These are phyloP conservation scores for Saccharomyces hybrid DNA, from an alignment of 1,139 yeast genomes.

Conservation along the genomic window DNA sequence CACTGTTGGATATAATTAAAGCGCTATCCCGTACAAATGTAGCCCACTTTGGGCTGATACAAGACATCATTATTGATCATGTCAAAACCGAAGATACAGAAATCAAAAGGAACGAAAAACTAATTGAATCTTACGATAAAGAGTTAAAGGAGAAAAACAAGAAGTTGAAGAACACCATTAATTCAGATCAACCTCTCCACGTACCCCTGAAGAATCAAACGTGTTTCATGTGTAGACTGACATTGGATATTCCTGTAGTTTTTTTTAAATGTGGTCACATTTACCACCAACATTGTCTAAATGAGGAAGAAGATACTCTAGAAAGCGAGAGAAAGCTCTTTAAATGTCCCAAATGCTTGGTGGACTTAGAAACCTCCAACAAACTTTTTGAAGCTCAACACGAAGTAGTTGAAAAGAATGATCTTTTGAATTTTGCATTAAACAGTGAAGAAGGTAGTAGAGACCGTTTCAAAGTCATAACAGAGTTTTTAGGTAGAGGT, in stretches of 20 bases:
- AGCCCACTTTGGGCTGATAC: constrained; percentile 67
- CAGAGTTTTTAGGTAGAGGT: constrained; percentile 83
- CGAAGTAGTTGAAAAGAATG: constrained; percentile 53
- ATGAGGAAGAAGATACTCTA: constrained; percentile 34
- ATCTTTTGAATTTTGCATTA: constrained; percentile 53
- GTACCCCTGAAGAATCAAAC: constrained; percentile 58
- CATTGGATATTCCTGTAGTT: constrained; percentile 69
- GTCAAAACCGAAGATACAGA: constrained; percentile 58
- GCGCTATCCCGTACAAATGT: constrained; percentile 56
- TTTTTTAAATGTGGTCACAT: constrained; percentile 87
- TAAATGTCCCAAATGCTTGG: constrained; percentile 67
- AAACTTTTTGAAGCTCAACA: constrained; percentile 55
- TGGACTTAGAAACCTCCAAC: constrained; percentile 58
- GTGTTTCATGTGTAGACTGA: constrained; percentile 64
- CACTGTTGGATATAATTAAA: constrained; percentile 72
- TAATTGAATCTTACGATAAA: constrained; percentile 58
- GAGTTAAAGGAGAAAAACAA: constrained; percentile 55
- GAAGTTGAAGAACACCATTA: constrained; percentile 45
- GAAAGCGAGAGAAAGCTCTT: constrained; percentile 13
- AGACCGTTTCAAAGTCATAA: constrained; percentile 65
- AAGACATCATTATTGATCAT: constrained; percentile 58
- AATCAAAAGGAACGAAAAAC: constrained; percentile 56
- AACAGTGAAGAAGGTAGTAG: constrained; percentile 40
- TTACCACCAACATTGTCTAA: constrained; percentile 75
- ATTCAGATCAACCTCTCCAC: constrained; percentile 39